A percentile compares a stretch with the other conserved stretches of the same genome.
These are phyloP conservation scores for Hanseniaspora lachancei DNA, from an alignment of 805 yeast genomes.

Conservation along the genomic window DNA sequence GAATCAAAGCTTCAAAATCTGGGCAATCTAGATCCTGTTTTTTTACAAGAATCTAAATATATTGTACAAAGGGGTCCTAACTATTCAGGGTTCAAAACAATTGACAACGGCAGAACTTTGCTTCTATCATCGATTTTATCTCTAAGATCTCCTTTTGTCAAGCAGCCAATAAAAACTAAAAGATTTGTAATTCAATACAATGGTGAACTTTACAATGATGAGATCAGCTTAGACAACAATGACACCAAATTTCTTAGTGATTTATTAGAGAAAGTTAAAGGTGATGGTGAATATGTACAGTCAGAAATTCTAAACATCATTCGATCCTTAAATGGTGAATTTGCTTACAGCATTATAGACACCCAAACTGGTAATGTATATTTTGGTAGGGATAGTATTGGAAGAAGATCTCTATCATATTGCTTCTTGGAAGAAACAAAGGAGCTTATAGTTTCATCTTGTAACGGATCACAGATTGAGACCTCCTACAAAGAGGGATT, in stretches of 20 bases:
- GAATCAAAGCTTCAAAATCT: not conserved
- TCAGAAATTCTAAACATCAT: conserved; percentile 26
- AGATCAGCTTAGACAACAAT: conserved; percentile 33
- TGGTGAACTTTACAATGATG: conserved; percentile 72
- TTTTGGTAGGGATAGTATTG: conserved; percentile 77
- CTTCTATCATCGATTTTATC: conserved; percentile 67
- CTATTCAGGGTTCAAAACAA: conserved; percentile 27
- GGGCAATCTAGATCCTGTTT: not conserved
- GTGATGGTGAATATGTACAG: conserved; percentile 14
- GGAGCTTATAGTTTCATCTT: conserved; percentile 37
- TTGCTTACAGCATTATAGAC: conserved; percentile 50
- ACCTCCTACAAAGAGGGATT: conserved; percentile 22
- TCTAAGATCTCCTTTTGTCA: conserved; percentile 61
- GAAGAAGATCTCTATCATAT: conserved; percentile 64
- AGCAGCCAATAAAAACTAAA: conserved; percentile 47
- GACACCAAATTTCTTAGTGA: conserved; percentile 49
- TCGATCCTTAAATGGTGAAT: conserved; percentile 56
- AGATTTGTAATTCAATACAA: conserved; percentile 58
- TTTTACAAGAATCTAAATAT: conserved; percentile 22
- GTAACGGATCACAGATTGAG: conserved; percentile 18
- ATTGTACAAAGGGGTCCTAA: conserved; percentile 57
- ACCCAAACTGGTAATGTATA: conserved; percentile 31
- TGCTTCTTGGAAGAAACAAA: conserved; percentile 17
- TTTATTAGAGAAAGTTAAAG: conserved; percentile 23
- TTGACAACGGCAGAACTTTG: conserved; percentile 15